Base-by-base conservation (phyloP, 2,329 filamentous ascomycete species). In the Xylariaceae sp. region DNA sequence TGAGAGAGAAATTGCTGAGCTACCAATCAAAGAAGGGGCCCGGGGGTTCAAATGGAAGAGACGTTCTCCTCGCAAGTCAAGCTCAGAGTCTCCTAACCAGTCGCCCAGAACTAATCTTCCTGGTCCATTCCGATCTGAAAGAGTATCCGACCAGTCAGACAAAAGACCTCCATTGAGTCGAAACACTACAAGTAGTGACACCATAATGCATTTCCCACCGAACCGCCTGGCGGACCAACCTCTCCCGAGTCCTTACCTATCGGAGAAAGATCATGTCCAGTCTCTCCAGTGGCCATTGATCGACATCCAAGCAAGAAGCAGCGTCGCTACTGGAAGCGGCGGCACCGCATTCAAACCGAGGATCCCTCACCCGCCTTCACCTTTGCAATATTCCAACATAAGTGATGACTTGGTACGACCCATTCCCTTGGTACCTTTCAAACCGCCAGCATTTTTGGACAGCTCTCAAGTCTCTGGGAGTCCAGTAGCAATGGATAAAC, bases 1-100 rank as follows among this genome's bases (percentile, higher is more conserved):
- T n/a, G 81, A 84, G 65, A 73, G 81, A n/a, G 70, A 75, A 55
- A 57, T 68, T n/a, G 50, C 54, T 18, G 57, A 63, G 47, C 44
- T 54, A 4, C 60, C 66, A 1, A 61, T 64, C 46, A 71, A 60
- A 46, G 63, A 67, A 19, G 65, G 62, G 22, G 67, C 62, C 42
- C 67, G 67, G 42, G 65, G 71, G 36, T 75, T 70, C 68, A 74
- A 66, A 61, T 76, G 73, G 73, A 64, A 68, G 33, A 67, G 68
- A 7, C 68, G 69, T 7, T 76, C 61, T 13, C 4, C 22, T 28
- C 22, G 22, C 60, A 14, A 54, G 59, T n/a, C 50, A 60, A 18
- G 31, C 40, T 5, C 61, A 34, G 60, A 56, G 28, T 60, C 59
- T 1, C 19, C 40, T 6, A 58, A 53, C 3, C 46, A 53, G 14